phyloP scores from a whole-genome alignment of 306 rosid species.

The Medicago arabica region DNA sequence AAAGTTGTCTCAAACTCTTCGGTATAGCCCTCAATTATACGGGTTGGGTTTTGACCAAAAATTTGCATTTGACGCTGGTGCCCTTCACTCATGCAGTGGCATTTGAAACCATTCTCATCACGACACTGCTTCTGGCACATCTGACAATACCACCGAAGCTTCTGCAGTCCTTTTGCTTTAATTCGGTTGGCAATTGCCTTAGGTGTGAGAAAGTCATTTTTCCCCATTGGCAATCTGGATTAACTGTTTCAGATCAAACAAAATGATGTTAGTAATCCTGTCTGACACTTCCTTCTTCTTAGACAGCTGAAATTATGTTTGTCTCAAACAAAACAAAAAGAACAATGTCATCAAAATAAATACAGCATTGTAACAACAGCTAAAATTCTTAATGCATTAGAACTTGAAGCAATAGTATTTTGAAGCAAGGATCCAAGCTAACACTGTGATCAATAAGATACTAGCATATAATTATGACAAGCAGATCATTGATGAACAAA shows the following conservation, averaged over 20 bases:
- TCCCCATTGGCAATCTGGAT: conserved; percentile 66
- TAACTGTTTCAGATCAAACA: conserved; percentile 21
- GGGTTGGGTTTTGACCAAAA: conserved; percentile 77
- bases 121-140: conserved; percentile 99
- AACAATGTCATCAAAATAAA: neutral
- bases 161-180: conserved; percentile 94
- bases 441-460: neutral
- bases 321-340: neutral
- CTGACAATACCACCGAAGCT: conserved; percentile 97
- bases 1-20: conserved; percentile 79
- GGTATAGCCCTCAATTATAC: conserved; percentile 78
- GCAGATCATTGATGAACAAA: neutral
- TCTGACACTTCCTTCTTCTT: conserved; percentile 10
- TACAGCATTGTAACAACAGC: neutral
- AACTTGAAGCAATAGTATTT: neutral
- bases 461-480: conserved; percentile 3
- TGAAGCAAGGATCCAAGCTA: neutral
- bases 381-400: conserved; percentile 2
- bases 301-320: neutral
- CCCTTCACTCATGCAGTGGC: conserved; percentile 92
- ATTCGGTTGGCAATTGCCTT: conserved; percentile 91
- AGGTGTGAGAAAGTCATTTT: conserved; percentile 86
- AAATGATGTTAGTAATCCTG: neutral
- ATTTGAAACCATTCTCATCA: conserved; percentile 93
- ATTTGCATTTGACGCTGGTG: conserved; percentile 96